Conservation (phyloP, 2,329 filamentous ascomycete genomes). For the Pestalotiopsis sp. region DNA sequence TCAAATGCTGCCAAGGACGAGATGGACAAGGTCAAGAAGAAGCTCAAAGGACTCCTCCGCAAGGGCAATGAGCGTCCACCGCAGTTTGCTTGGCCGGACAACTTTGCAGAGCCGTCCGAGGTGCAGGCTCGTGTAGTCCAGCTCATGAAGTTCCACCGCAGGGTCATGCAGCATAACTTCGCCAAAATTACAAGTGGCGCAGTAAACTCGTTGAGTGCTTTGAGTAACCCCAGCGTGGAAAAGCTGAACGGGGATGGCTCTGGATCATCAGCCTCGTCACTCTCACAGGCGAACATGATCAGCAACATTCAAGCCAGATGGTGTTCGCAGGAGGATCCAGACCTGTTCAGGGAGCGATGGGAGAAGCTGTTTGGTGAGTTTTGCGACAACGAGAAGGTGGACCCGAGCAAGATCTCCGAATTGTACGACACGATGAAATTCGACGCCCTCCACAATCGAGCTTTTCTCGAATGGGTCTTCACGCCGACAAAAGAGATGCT, state of each 20-base stretch:
- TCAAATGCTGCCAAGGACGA: slow-evolving; percentile 98
- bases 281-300: slow-evolving; percentile 64
- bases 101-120: slow-evolving; percentile 91
- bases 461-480: slow-evolving; percentile 97
- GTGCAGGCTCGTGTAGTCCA: slow-evolving; percentile 92
- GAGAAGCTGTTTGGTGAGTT: slow-evolving; percentile 98
- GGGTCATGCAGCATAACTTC: slow-evolving; percentile 95
- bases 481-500: slow-evolving; percentile 81
- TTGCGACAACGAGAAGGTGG: slow-evolving; percentile 94
- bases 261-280: slow-evolving; percentile 47
- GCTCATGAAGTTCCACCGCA: slow-evolving; percentile 95
- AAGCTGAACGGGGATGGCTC: slow-evolving; percentile 45
- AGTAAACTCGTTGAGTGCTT: slow-evolving; percentile 63
- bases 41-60: slow-evolving; percentile 87
- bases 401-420: slow-evolving; percentile 98
- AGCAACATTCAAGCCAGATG: slow-evolving; percentile 83
- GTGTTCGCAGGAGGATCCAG: slow-evolving; percentile 95
- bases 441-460: slow-evolving; percentile 93
- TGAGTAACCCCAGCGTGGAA: slow-evolving; percentile 53
- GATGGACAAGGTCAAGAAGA: slow-evolving; percentile 99
- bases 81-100: slow-evolving; percentile 97
- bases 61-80: slow-evolving; percentile 92
- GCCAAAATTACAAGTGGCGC: slow-evolving; percentile 72
- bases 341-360: slow-evolving; percentile 95
- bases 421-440: slow-evolving; percentile 99